Base-by-base conservation (phyloP, 2,329 filamentous ascomycete genomes). In the Talaromyces sp. region DNA sequence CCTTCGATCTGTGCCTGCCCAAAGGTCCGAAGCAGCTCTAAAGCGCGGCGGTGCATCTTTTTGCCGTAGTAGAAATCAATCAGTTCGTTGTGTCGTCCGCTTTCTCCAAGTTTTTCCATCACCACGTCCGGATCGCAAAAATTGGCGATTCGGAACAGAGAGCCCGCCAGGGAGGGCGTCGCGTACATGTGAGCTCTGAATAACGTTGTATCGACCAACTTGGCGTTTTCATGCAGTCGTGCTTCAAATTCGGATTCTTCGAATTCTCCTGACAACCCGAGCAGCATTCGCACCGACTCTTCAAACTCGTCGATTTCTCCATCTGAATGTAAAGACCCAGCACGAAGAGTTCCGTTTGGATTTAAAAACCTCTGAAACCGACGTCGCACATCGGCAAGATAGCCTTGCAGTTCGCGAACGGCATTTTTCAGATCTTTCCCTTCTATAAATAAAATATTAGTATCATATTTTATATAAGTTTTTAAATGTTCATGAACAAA, bases 1-100 rank as follows among this genome's bases (percentile, higher is more conserved):
- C 28, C 55, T 32, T 27, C 22, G 1, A 19, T 25, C 39, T 52
- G 13, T 27, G 49, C 30, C 30, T 84, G 84, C 19, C 93, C 93
- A 67, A 97, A 97, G 65, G 88, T 89, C 67, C 86, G 85, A 0
- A 99, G 82, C 32, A 97, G 79, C 66, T 92, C 89, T 19, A 99
- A 78, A 0, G 95, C 93, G 70, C 96, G 88, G 19, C 88, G 86
- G 75, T 99, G 95, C 47, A 98, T 83, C 73, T 89, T 93, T 78
- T 99, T 99, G 65, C 95, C 95, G 69, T 96, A 92, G 67, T 98
- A 88, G 72, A 99, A 99, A 73, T 98, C 93, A n/a, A 99, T 92
- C 1, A 99, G 81, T 76, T 98, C 93, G 57, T 89, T 93, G 75
- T 96, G 97, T 33, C 93, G 87, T 62, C 90, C 90, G 47, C 88